Evolutionary conservation across 108 stramenopile genomes (phyloP).

Genomic region (Mediolabrus comicus): DNA sequence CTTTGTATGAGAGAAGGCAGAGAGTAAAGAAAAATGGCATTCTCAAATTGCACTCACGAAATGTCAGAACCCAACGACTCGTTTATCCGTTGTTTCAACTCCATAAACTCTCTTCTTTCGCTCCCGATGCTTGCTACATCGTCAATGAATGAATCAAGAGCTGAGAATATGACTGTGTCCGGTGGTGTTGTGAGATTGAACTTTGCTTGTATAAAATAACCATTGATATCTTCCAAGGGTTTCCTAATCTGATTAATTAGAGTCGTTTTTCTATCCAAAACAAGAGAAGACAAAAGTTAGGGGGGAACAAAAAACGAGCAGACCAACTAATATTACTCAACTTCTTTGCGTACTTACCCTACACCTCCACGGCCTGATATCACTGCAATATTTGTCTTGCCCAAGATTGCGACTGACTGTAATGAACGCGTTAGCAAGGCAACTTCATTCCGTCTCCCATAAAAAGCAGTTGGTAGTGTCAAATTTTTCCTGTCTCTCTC

Average conservation of each 20-base stretch:
- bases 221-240: slow-evolving; percentile 7
- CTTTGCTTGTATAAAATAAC: slow-evolving; percentile 17
- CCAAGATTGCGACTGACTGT: slow-evolving; percentile 2
- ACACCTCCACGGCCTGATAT: slow-evolving; percentile 25
- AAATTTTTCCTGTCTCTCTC: background rate
- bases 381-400: background rate
- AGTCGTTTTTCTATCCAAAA: slow-evolving; percentile 10
- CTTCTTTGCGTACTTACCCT: slow-evolving; percentile 4
- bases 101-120: background rate
- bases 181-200: slow-evolving; percentile 9
- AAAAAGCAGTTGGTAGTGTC: slow-evolving; percentile 1
- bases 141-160: slow-evolving; percentile 14
- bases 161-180: slow-evolving; percentile 3
- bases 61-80: slow-evolving; percentile 12
- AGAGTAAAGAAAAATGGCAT: too few relatives aligned
- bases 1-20: background rate
- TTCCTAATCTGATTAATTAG: slow-evolving; percentile 10
- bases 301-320: background rate
- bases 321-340: too few relatives aligned
- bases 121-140: too few relatives aligned
- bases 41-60: background rate
- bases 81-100: slow-evolving; percentile 5
- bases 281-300: background rate
- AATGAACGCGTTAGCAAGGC: slow-evolving; percentile 13
- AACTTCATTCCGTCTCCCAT: slow-evolving; percentile 14